Conservation (phyloP, 208 protist genomes). For the Leishmania tarentolae region DNA sequence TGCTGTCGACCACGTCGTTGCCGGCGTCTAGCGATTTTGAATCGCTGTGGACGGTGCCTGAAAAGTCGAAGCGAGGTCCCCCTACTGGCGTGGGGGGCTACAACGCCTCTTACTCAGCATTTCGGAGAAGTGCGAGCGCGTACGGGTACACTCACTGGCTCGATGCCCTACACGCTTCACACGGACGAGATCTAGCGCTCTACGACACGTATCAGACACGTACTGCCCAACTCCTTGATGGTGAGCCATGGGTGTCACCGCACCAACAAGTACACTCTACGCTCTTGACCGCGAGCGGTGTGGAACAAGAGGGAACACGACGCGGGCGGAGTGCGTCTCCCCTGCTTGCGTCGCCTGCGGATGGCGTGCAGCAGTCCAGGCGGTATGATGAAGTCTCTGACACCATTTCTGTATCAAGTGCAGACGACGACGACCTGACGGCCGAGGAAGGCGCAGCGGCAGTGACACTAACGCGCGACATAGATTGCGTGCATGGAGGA, state of each 20-base stretch:
- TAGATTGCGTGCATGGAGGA: not conserved
- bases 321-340: not conserved
- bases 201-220: slow-evolving; percentile 16
- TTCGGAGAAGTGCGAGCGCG: not conserved
- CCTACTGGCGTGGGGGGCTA: not conserved
- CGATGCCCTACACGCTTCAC: slow-evolving; percentile 22
- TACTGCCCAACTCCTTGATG: slow-evolving; percentile 15
- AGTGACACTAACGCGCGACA: not conserved
- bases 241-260: slow-evolving; percentile 21
- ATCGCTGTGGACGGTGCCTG: slow-evolving; percentile 3
- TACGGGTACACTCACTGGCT: slow-evolving; percentile 29
- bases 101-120: not conserved
- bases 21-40: not conserved
- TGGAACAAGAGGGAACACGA: not conserved
- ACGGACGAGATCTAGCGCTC: slow-evolving; percentile 23
- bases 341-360: not conserved
- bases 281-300: not conserved
- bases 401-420: slow-evolving; percentile 8
- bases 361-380: too few relatives aligned
- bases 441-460: not conserved
- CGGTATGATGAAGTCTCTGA: slow-evolving; percentile 1
- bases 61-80: not conserved
- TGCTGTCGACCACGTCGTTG: not conserved
- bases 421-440: slow-evolving; percentile 1
- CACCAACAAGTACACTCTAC: not conserved